Base-by-base conservation (phyloP, 768 basidiomycete species). In the Termitomyces titanicus region DNA sequence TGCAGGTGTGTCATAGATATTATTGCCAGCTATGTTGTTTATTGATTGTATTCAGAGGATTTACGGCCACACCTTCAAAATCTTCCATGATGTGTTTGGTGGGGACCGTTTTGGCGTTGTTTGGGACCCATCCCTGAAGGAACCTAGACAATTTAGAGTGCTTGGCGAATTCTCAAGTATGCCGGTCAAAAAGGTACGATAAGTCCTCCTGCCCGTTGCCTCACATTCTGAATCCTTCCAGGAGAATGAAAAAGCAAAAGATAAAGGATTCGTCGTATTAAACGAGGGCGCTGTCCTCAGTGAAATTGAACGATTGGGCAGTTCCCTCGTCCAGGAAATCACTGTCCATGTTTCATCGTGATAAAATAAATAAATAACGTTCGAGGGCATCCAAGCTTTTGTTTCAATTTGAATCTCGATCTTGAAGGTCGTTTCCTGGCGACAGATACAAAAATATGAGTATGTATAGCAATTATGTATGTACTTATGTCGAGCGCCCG, bases 11-110 rank as follows among this genome's bases (percentile, higher is more conserved):
- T 29, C 38, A 17, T 20, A 40, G 18, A 31, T 40, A 6, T 24
- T 29, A 31, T 57, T 45, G 78, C 61, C 15, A n/a, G 33, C 25
- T 5, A n/a, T 42, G 37, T 17, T 50, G 31, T 45, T 52, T 25
- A 34, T 37, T 13, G 49, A 17, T n/a, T 6, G n/a, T 7, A 25
- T 20, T 29, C 55, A 94, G 89, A 77, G 79, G 18, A 71, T 84
- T 5, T 94, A 92, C 64, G 75, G 81, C 1, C 87, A 92, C 57
- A 87, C 87, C 0, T 79, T 91, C 59, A 82, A 89, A 54, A 77
- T 96, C 37, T 99, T 98, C 76, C 83, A 84, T 62, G 95, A 98
- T 60, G 74, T 81, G 0, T 78, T 84, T 33, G 97, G 97, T 12
- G 93, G 94, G 0, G 75, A 82, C 54, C 74, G 75, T 33, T 87